phyloP scores from a whole-genome alignment of 805 yeast species.

The Candida wancherniae region DNA sequence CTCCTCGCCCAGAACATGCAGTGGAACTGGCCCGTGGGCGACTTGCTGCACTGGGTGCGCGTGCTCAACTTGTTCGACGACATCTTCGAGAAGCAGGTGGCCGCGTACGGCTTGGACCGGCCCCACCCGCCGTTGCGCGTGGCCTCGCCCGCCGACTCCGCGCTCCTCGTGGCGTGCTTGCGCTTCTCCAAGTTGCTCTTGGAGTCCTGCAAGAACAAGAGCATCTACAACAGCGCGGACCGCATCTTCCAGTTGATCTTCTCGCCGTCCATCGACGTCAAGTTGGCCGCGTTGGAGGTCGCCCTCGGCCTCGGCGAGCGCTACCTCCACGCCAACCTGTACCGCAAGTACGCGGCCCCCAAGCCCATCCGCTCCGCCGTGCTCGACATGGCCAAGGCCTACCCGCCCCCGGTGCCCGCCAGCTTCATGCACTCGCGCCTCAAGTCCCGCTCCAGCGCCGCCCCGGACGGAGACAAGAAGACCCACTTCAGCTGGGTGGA shows the following conservation, averaged over 20 bases:
- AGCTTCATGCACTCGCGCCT: constrained; percentile 29
- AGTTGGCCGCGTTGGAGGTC: constrained; percentile 56
- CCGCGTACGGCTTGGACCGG: constrained; percentile 48
- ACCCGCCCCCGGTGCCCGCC: constrained; percentile 46
- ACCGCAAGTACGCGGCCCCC: constrained; percentile 39
- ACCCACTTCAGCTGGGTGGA: constrained; percentile 46
- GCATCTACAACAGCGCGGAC: constrained; percentile 63
- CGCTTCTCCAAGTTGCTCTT: constrained; percentile 59
- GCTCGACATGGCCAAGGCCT: constrained; percentile 48
- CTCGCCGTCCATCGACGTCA: constrained; percentile 55
- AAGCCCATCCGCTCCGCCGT: constrained; percentile 42
- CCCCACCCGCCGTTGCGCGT: constrained; percentile 44
- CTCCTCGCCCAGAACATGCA: constrained; percentile 32
- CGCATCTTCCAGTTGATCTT: constrained; percentile 54
- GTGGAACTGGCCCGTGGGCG: constrained; percentile 66
- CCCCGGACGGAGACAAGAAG: constrained; percentile 9
- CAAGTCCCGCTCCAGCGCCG: constrained; percentile 8
- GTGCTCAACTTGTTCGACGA: constrained; percentile 73
- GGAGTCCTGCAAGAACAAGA: constrained; percentile 64
- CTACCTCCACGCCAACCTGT: constrained; percentile 40
- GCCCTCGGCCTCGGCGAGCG: constrained; percentile 58
- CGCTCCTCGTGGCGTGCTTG: constrained; percentile 46
- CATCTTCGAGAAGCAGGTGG: constrained; percentile 50
- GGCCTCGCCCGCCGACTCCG: constrained; percentile 44
- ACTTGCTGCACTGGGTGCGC: constrained; percentile 71